Percentiles rank a stretch among this genome's conserved stretches.
These are phyloP conservation scores for Penicillium paxilli DNA, from an alignment of 495 filamentous ascomycete species.

Conservation along the genomic window DNA sequence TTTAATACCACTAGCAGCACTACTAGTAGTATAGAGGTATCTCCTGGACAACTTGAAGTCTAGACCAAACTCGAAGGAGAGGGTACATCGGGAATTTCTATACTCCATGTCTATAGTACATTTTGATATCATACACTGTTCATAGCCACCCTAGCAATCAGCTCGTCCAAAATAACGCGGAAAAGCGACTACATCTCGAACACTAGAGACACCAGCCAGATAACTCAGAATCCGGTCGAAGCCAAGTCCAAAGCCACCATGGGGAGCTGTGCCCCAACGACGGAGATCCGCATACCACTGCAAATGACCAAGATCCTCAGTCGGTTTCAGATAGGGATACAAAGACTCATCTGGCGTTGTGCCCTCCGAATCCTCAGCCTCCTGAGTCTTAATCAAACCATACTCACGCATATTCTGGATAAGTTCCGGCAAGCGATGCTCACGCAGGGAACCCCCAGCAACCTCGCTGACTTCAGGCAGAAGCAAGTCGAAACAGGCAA, in stretches of 20 bases:
- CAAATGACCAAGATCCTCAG: constrained; percentile 56
- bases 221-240: constrained; percentile 91
- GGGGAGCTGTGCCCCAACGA: constrained; percentile 90
- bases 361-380: constrained; percentile 8
- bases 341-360: constrained; percentile 15
- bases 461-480: constrained; percentile 89
- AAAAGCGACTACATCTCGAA: constrained; percentile 86
- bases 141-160: constrained; percentile 63
- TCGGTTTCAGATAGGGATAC: constrained; percentile 40
- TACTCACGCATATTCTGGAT: constrained; percentile 69
- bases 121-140: constrained; percentile 16
- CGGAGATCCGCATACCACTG: constrained; percentile 96
- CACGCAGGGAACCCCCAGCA: constrained; percentile 89
- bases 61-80: background rate
- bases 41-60: too few species aligned
- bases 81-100: background rate
- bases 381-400: constrained; percentile 46
- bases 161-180: constrained; percentile 89
- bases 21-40: too few species aligned
- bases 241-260: constrained; percentile 92
- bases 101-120: constrained; percentile 15
- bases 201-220: constrained; percentile 77
- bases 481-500: constrained; percentile 93
- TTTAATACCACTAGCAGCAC: too few species aligned
- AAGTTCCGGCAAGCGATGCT: constrained; percentile 74